Conservation (phyloP, 2,329 filamentous ascomycete genomes). For the Simplicillium aogashimaense region DNA sequence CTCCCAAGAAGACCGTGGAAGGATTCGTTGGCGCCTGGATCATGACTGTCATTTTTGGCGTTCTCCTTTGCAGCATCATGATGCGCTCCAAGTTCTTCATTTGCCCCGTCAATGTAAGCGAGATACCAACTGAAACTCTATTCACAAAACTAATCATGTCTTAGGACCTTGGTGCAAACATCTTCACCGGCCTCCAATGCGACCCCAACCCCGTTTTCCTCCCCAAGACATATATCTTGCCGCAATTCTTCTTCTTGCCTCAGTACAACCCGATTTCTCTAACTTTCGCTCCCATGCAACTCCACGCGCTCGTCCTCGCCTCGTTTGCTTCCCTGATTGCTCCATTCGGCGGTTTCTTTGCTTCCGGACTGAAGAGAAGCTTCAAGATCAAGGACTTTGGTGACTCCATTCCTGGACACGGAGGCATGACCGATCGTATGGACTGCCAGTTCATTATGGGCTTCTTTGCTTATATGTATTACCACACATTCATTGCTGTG, state of each 20-base stretch:
- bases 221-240: constrained; percentile 63
- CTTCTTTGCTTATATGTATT: constrained; percentile 97
- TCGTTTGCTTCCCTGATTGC: constrained; percentile 95
- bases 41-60: constrained; percentile 81
- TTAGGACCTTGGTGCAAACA: constrained; percentile 79
- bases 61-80: constrained; percentile 72
- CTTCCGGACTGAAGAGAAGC: constrained; percentile 91
- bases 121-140: background rate
- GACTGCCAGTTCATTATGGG: constrained; percentile 99
- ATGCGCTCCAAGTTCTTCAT: constrained; percentile 95
- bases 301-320: constrained; percentile 82
- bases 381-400: constrained; percentile 99
- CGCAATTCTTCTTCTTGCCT: constrained; percentile 62
- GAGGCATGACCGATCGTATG: constrained; percentile 98
- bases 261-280: constrained; percentile 51
- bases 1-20: constrained; percentile 98
- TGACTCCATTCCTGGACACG: constrained; percentile 93
- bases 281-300: constrained; percentile 77
- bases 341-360: constrained; percentile 97
- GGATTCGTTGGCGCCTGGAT: constrained; percentile 95
- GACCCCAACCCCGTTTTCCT: constrained; percentile 87
- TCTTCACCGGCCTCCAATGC: constrained; percentile 85
- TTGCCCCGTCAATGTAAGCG: constrained; percentile 76
- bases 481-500: constrained; percentile 89
- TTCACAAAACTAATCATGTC: constrained; percentile 8